Conservation (phyloP, 2,329 filamentous ascomycete genomes). For the Fusarium phyllophilum region DNA sequence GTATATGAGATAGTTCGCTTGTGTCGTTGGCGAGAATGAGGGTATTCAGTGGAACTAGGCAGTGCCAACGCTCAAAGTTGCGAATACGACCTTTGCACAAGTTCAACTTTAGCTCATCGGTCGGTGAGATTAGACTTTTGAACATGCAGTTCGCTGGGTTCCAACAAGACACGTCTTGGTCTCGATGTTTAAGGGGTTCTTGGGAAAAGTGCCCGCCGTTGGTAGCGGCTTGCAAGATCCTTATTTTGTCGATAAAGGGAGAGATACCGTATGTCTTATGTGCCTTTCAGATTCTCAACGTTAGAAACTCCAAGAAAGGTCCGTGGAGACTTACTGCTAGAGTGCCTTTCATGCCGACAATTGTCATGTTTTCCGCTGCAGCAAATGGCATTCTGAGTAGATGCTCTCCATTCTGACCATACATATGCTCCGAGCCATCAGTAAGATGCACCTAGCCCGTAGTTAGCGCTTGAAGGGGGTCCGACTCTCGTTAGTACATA, state of each 20-base stretch:
- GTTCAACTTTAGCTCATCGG: not conserved
- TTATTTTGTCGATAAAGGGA: not conserved
- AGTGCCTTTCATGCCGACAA: fast-evolving
- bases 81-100: not conserved
- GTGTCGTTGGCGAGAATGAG: fast-evolving
- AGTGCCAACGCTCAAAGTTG: not conserved
- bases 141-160: not conserved
- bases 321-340: not conserved
- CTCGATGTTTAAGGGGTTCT: too few relatives aligned
- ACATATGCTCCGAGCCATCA: not conserved
- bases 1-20: fast-evolving
- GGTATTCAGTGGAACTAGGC: fast-evolving
- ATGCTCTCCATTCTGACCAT: fast-evolving
- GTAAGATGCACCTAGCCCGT: not conserved
- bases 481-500: not conserved
- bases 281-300: not conserved
- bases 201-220: fast-evolving
- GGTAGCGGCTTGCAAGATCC: not conserved
- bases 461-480: fast-evolving
- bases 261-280: fast-evolving
- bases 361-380: fast-evolving
- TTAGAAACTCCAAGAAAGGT: fast-evolving
- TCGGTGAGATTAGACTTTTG: fast-evolving
- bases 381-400: not conserved
- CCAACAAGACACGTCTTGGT: not conserved